A percentile compares a stretch with the other conserved stretches of the same genome.
These are phyloP conservation scores for Erigeron philadelphicus DNA, from an alignment of 140 eudicot species.

Conservation along the genomic window DNA sequence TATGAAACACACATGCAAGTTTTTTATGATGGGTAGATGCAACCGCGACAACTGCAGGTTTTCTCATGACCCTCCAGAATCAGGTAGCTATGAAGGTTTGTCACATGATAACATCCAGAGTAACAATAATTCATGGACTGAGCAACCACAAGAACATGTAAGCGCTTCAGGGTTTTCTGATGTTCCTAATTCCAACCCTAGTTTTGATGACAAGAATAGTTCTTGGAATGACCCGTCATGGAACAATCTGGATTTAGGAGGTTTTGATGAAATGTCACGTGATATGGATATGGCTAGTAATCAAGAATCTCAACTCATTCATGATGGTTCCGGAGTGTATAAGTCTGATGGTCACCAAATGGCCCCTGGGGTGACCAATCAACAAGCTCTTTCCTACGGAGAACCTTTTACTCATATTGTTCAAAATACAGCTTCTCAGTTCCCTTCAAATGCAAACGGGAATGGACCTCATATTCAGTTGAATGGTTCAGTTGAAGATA, in stretches of 20 bases:
- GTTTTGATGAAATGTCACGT: conserved; percentile 5
- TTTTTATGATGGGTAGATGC: conserved; percentile 65
- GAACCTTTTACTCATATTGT: conserved; percentile 27
- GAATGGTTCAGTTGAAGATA: conserved; percentile 30
- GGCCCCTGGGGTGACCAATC: conserved; percentile 5
- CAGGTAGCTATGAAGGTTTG: conserved; percentile 17
- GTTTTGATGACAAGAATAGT: conserved; percentile 30
- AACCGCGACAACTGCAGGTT: conserved; percentile 55
- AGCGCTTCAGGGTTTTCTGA: conserved; percentile 12
- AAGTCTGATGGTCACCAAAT: conserved; percentile 10
- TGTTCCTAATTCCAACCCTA: conserved; percentile 23
- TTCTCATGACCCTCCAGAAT: conserved; percentile 53
- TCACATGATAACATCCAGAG: conserved; percentile 15
- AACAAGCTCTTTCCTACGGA: conserved; percentile 10
- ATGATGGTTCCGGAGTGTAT: neutral
- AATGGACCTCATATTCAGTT: conserved; percentile 27
- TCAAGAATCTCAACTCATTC: conserved; percentile 25
- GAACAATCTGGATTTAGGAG: conserved; percentile 24
- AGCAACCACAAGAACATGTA: neutral
- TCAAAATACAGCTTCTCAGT: conserved; percentile 17
- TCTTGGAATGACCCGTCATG: conserved; percentile 35
- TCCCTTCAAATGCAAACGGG: conserved; percentile 25
- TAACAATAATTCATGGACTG: neutral
- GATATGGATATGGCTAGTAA: conserved; percentile 7
- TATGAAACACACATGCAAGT: conserved; percentile 49